Percentiles rank a stretch among this genome's conserved stretches.
phyloP scores from a whole-genome alignment of 2,329 filamentous ascomycete species.

The Hymenoscyphus linearis region DNA sequence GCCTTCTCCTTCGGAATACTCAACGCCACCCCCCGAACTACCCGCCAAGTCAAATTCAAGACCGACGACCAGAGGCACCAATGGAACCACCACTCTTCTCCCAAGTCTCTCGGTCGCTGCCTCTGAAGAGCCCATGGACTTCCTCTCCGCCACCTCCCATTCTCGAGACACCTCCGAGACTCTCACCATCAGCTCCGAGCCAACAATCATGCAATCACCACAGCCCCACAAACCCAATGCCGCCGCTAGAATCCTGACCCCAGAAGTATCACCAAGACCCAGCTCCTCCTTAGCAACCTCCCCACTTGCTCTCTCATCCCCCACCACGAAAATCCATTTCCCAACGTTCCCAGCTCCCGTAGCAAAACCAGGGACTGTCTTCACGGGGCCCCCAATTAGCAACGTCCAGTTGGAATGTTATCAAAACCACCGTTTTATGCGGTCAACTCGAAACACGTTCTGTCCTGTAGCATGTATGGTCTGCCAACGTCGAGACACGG shows the following conservation, averaged over 20 bases:
- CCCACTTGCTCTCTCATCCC: constrained; percentile 13
- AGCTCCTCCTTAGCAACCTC: constrained; percentile 11
- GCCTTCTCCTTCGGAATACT: constrained; percentile 15
- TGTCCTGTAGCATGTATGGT: constrained; percentile 32
- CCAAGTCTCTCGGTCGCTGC: constrained; percentile 2
- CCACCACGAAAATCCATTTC: constrained; percentile 17
- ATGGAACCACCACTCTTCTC: constrained; percentile 1
- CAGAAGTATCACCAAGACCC: constrained; percentile 17
- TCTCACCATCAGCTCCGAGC: constrained; percentile 26
- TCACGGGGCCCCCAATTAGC: constrained; percentile 20
- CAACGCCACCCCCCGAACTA: constrained; percentile 9
- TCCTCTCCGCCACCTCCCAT: constrained; percentile 9
- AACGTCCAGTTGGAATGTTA: constrained; percentile 29
- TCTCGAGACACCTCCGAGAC: constrained; percentile 25
- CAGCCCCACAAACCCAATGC: constrained; percentile 23
- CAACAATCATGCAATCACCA: constrained; percentile 20
- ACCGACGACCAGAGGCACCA: constrained; percentile 1
- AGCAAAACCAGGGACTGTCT: constrained; percentile 18
- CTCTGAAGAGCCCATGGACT: not conserved
- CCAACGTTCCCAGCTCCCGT: constrained; percentile 15
- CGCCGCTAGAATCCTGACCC: constrained; percentile 21
- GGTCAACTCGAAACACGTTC: constrained; percentile 23
- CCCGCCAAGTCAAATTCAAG: constrained; percentile 23
- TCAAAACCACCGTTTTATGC: constrained; percentile 29
- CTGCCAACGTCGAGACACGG: constrained; percentile 27